Evolutionary conservation across 1,284 basidiomycete species (phyloP).

Genomic region (Cutaneotrichosporon sp.): DNA sequence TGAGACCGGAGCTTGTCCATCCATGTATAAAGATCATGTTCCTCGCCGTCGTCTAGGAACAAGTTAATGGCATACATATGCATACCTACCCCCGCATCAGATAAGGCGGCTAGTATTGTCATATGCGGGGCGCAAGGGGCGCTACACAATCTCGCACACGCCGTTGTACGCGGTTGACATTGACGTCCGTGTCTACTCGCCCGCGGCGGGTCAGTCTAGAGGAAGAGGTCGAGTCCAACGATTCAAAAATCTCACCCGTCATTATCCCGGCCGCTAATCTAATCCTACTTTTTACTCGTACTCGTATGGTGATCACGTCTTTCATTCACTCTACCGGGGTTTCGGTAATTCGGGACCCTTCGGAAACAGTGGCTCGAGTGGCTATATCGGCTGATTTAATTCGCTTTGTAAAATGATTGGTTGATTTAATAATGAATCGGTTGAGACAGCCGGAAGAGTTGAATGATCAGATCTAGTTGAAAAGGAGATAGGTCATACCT

Average conservation of each 20-base stretch:
- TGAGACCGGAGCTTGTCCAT: neutral
- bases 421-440: neutral
- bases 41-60: no score
- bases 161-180: neutral
- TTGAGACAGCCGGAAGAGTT: slow-evolving; percentile 1
- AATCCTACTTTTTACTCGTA: neutral
- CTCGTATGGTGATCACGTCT: no score
- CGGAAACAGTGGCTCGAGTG: neutral
- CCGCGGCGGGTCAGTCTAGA: neutral
- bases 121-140: no score
- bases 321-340: slow-evolving; percentile 5
- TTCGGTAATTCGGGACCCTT: slow-evolving; percentile 7
- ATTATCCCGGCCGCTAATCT: slow-evolving; percentile 6
- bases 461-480: neutral
- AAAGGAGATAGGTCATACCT: slow-evolving; percentile 13
- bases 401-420: neutral
- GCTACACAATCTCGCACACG: neutral
- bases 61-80: no score
- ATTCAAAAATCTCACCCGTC: neutral
- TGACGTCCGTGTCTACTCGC: slow-evolving; percentile 9
- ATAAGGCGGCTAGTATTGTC: no score
- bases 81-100: no score
- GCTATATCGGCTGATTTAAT: neutral
- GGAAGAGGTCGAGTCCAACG: neutral
- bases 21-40: no score